A percentile compares a stretch with the other conserved stretches of the same genome.
Conservation (phyloP, 208 protist genomes). For the Trypanosoma theileri region DNA sequence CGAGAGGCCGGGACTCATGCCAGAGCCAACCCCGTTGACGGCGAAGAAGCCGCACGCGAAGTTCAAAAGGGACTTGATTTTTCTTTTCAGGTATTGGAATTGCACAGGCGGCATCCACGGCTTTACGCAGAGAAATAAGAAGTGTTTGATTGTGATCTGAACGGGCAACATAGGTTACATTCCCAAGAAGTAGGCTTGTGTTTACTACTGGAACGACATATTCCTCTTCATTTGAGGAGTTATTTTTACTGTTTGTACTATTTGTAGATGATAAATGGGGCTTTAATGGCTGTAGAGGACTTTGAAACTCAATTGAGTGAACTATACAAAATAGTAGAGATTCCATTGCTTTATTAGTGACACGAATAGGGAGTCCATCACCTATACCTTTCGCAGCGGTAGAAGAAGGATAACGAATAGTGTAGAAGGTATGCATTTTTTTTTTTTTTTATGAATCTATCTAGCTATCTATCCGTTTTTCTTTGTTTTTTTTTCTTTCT, state of each 20-base stretch:
- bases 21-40: slow-evolving; percentile 27
- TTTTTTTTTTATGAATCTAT: neutral
- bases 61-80: slow-evolving; percentile 29
- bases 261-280: neutral
- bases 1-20: slow-evolving; percentile 23
- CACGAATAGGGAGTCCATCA: slow-evolving; percentile 44
- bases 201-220: slow-evolving; percentile 31
- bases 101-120: slow-evolving; percentile 20
- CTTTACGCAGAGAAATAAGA: slow-evolving; percentile 17
- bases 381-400: slow-evolving; percentile 13
- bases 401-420: slow-evolving; percentile 31
- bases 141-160: slow-evolving; percentile 27
- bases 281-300: slow-evolving; percentile 38
- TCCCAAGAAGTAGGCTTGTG: slow-evolving; percentile 26
- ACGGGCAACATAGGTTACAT: slow-evolving; percentile 34
- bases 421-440: slow-evolving; percentile 35
- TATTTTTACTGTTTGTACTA: neutral
- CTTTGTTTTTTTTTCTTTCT: slow-evolving; percentile 13
- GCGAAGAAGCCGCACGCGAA: slow-evolving; percentile 30
- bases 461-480: slow-evolving; percentile 10
- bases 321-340: slow-evolving; percentile 67
- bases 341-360: slow-evolving; percentile 64
- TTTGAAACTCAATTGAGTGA: slow-evolving; percentile 74
- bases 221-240: neutral
- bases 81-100: slow-evolving; percentile 31